Conservation (phyloP, 129 eudicot genomes). For the Helianthus tuberosus region DNA sequence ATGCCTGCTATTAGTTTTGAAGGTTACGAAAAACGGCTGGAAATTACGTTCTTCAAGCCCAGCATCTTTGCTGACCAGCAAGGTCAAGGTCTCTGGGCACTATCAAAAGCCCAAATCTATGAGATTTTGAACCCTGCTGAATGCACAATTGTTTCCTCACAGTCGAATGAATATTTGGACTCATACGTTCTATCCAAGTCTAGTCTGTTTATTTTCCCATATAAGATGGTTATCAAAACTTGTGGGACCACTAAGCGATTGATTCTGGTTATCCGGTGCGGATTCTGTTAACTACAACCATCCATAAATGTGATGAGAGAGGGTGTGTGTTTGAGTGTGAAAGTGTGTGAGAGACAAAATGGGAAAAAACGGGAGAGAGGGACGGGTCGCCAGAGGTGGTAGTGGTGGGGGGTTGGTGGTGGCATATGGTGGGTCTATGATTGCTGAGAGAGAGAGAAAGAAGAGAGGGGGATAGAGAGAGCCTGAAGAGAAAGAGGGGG, state of each 20-base stretch:
- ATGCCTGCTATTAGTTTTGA: constrained; percentile 97
- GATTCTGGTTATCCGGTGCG: too few species aligned
- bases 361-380: too few species aligned
- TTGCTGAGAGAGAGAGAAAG: too few species aligned
- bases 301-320: too few species aligned
- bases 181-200: constrained; percentile 95
- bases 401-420: too few species aligned
- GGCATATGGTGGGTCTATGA: too few species aligned
- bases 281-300: too few species aligned
- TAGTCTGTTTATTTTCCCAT: constrained; percentile 75
- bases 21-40: constrained; percentile 97
- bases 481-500: too few species aligned
- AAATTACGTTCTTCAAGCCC: constrained; percentile 80
- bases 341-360: too few species aligned
- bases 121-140: constrained; percentile 83
- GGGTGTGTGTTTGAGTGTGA: too few species aligned
- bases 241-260: constrained; percentile 96
- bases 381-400: too few species aligned
- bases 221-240: constrained; percentile 90
- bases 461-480: too few species aligned
- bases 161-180: constrained; percentile 34
- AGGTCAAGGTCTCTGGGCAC: constrained; percentile 75
- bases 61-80: constrained; percentile 84
- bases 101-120: constrained; percentile 75
- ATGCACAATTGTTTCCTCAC: constrained; percentile 74